Percentiles rank a stretch among this genome's conserved stretches.
These are phyloP conservation scores for Aaosphaeria pasadenensis DNA, from an alignment of 2,329 filamentous ascomycete species.

Conservation along the genomic window DNA sequence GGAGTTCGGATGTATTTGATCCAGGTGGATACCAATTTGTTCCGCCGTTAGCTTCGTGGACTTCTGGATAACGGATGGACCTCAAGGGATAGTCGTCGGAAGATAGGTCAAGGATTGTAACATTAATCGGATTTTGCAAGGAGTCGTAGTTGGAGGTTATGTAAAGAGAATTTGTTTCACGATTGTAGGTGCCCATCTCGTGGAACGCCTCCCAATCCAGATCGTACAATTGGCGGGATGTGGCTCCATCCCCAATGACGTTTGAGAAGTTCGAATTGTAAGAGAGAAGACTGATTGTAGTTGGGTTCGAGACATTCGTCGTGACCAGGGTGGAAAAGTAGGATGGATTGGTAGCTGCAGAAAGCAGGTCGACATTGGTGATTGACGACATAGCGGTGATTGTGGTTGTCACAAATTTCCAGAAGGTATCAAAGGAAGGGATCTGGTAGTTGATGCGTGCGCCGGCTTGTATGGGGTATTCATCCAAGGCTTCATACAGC, in stretches of 20 bases:
- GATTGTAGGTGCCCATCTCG: slow-evolving; percentile 37
- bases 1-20: slow-evolving; percentile 21
- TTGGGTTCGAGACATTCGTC: slow-evolving; percentile 28
- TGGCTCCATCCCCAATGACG: slow-evolving; percentile 30
- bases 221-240: slow-evolving; percentile 29
- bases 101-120: slow-evolving; percentile 34
- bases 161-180: slow-evolving; percentile 38
- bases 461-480: slow-evolving; percentile 6
- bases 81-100: slow-evolving; percentile 35
- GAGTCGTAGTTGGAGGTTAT: slow-evolving; percentile 40
- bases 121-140: slow-evolving; percentile 31
- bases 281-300: slow-evolving; percentile 34
- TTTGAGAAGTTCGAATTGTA: slow-evolving; percentile 32
- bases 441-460: slow-evolving; percentile 5
- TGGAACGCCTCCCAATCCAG: slow-evolving; percentile 36
- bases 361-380: slow-evolving; percentile 29
- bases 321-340: slow-evolving; percentile 28
- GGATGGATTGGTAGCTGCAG: slow-evolving; percentile 25
- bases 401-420: slow-evolving; percentile 12
- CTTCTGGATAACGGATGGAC: slow-evolving; percentile 38
- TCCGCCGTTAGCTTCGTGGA: slow-evolving; percentile 38
- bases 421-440: slow-evolving; percentile 2
- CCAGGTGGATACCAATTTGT: slow-evolving; percentile 34
- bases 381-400: slow-evolving; percentile 24
- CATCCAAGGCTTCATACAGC: background rate